Evolutionary conservation across 148 eudicot species (phyloP).

Genomic region (Amaranthus cruentus): DNA sequence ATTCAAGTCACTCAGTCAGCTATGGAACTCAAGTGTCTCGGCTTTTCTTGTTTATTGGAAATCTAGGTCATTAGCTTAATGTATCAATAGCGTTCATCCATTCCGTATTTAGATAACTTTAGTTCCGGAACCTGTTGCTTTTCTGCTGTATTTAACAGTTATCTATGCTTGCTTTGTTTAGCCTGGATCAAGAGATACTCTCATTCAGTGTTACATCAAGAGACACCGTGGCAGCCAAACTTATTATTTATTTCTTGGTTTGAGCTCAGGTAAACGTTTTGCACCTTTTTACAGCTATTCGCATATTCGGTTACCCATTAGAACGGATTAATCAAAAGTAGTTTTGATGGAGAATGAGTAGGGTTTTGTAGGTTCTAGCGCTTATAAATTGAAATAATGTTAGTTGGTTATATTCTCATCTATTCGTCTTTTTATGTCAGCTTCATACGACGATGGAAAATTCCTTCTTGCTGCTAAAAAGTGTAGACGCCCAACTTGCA

Average conservation of each 20-base stretch:
- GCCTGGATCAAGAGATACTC: constrained; percentile 85
- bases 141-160: neutral
- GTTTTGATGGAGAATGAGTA: neutral
- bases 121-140: neutral
- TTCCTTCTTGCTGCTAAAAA: constrained; percentile 79
- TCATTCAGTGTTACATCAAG: constrained; percentile 76
- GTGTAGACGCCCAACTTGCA: constrained; percentile 74
- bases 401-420: neutral
- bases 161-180: constrained; percentile 30
- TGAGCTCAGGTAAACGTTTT: constrained; percentile 46
- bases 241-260: constrained; percentile 61
- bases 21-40: neutral
- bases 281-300: neutral
- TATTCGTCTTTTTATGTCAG: constrained; percentile 29
- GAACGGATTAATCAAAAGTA: neutral
- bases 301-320: neutral
- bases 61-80: neutral
- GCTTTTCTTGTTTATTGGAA: neutral
- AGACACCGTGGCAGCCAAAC: constrained; percentile 75
- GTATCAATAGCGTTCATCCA: neutral
- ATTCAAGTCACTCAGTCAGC: no score
- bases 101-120: neutral
- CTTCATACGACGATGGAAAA: constrained; percentile 75
- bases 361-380: neutral
- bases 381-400: neutral